phyloP scores from a whole-genome alignment of 345 rosid genomes.

The Acer campestre region DNA sequence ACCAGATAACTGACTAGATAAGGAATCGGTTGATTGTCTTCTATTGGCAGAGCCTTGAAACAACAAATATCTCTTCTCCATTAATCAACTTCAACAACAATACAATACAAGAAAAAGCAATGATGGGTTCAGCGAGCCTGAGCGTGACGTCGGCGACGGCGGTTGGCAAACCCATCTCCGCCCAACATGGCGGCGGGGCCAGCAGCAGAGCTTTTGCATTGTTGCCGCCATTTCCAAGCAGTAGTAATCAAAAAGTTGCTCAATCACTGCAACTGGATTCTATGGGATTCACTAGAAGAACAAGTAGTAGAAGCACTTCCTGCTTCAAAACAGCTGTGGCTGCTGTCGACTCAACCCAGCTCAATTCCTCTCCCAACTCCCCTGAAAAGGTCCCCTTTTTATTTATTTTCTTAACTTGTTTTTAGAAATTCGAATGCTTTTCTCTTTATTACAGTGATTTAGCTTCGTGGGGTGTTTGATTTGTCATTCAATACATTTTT shows the following conservation, averaged over 20 bases:
- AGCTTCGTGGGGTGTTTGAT: neutral
- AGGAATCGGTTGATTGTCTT: neutral
- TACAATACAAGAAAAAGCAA: neutral
- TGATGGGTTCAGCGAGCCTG: conserved; percentile 15
- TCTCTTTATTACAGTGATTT: neutral
- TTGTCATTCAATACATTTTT: neutral
- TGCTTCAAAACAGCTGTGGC: conserved; percentile 49
- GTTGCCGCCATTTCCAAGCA: neutral
- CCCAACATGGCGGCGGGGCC: neutral
- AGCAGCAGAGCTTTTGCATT: neutral
- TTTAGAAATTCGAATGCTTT: neutral
- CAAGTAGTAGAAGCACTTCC: neutral
- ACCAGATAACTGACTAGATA: conserved; percentile 9
- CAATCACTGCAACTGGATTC: neutral
- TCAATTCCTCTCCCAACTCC: conserved; percentile 33
- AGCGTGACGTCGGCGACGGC: neutral
- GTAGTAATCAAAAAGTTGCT: too few relatives aligned
- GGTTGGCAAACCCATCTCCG: conserved; percentile 4
- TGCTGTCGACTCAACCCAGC: conserved; percentile 43
- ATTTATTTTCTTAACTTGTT: too few relatives aligned
- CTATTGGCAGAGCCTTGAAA: neutral
- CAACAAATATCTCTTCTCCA: too few relatives aligned
- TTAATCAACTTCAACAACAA: too few relatives aligned
- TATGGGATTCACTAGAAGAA: neutral
- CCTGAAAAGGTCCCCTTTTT: conserved; percentile 29